Evolutionary conservation across 108 stramenopile genomes (phyloP), one percentile per base, ranked within the genome.

Genomic region (Nannochloropsis gaditana): DNA sequence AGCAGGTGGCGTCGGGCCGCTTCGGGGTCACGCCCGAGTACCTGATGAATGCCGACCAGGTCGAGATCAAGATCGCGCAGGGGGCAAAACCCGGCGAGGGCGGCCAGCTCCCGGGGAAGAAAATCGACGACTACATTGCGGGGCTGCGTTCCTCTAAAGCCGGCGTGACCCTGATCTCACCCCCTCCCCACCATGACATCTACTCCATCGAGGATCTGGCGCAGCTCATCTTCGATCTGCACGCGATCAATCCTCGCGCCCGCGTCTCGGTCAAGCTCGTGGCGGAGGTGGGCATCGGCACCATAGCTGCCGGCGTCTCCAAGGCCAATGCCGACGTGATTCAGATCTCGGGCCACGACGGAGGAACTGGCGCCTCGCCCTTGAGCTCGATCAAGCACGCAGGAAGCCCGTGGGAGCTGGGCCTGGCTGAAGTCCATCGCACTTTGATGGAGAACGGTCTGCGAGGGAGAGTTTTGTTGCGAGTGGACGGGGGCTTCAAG

Each of bases 211-310:
- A 90, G 79, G 89, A 90, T 81, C 44, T 90, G 44, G 85, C 89
- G 9, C 89, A 90, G 84, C 89, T 90, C 82, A 90, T 90, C 44
- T 90, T 83, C 81, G 89, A 90, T 83, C 86, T 90, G 41, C 87
- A 90, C 83, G 79, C 85, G 44, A 88, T 90, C 50, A 86, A 88
- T 79, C 88, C 87, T 41, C 42, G 31, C 42, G 89, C 89, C 84
- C 96, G 94, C 85, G 98, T 99, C 21, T 95, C 94, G 41, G 96
- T 97, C n/a, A 99, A 99, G 92, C 94, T 99, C 83, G 98, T 99
- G 44, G 96, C 96, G 82, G 97, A 97, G 91, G 97, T 97, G n/a
- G 98, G 98, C 44, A 90, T 90, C 21, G 90, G 90, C 9, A 90
- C 90, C 9, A 83, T 90, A 9, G 90, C 90, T 17, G 86, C 88